phyloP scores from a whole-genome alignment of 306 rosid genomes.

The Ziziphus jujuba region DNA sequence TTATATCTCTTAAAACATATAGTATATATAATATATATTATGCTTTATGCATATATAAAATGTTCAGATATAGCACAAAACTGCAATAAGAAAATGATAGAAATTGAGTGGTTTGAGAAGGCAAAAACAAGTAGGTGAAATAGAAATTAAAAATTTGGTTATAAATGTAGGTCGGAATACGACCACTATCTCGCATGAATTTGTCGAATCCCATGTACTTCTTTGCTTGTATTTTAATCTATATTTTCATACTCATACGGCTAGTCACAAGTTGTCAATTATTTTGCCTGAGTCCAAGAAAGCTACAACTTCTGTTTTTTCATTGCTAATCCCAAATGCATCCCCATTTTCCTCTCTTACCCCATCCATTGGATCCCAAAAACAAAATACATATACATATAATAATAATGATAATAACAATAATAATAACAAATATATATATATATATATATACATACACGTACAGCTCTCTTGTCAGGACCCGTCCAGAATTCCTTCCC shows the following conservation, averaged over 20 bases:
- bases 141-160: too few species aligned
- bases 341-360: constrained; percentile 13
- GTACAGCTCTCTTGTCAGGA: too few species aligned
- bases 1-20: too few species aligned
- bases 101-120: constrained; percentile 30
- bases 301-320: neutral
- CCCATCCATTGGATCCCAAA: constrained; percentile 25
- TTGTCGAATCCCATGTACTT: constrained; percentile 49
- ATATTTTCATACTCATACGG: constrained; percentile 25
- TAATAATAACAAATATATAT: too few species aligned
- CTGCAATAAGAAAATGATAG: constrained; percentile 13
- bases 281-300: too few species aligned
- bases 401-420: too few species aligned
- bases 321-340: constrained; percentile 18
- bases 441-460: too few species aligned
- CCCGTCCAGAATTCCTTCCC: too few species aligned
- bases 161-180: neutral
- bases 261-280: too few species aligned
- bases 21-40: too few species aligned
- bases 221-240: constrained; percentile 34
- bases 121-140: too few species aligned
- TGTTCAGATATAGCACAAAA: constrained; percentile 11
- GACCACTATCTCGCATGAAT: neutral
- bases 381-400: neutral
- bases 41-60: too few species aligned